These are phyloP conservation scores for Coix lacrymajobi DNA, from an alignment of 176 grass and related monocot species.

Conservation along the genomic window DNA sequence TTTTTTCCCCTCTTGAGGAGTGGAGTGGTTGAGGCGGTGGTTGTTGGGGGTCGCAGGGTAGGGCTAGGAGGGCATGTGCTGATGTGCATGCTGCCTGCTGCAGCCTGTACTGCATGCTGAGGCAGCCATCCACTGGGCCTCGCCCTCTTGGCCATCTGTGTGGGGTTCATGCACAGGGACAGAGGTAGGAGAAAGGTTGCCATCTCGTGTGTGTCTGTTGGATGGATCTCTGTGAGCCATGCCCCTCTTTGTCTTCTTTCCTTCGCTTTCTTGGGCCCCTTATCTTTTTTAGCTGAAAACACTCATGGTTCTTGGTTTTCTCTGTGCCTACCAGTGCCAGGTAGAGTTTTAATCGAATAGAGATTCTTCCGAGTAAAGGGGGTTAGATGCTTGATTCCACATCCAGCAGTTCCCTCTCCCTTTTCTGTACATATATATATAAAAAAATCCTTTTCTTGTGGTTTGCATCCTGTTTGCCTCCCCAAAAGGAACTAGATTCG, in stretches of 20 bases:
- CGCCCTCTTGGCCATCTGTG: neutral
- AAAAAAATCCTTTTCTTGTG: neutral
- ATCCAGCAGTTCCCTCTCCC: neutral
- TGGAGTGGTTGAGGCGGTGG: neutral
- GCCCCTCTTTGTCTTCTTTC: slow-evolving; percentile 7
- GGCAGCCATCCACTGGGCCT: slow-evolving; percentile 19
- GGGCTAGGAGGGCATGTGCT: slow-evolving; percentile 15
- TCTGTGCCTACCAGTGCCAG: neutral
- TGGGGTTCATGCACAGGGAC: slow-evolving; percentile 4
- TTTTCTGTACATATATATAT: neutral
- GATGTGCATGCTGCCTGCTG: slow-evolving; percentile 9
- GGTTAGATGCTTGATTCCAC: slow-evolving; percentile 18
- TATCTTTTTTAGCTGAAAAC: neutral
- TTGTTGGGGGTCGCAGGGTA: neutral
- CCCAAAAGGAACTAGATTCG: neutral
- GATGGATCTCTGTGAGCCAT: slow-evolving; percentile 15
- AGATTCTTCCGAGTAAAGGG: neutral
- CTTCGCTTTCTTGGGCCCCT: slow-evolving; percentile 7
- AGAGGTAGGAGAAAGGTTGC: slow-evolving; percentile 9
- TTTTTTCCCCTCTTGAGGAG: neutral
- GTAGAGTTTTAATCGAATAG: slow-evolving; percentile 1
- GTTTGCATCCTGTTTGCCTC: neutral
- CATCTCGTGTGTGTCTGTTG: neutral
- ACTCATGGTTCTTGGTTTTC: neutral
- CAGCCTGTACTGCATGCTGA: neutral